Evolutionary conservation across 768 basidiomycete species (phyloP).

Genomic region (Coprinopsis marcescibilis): DNA sequence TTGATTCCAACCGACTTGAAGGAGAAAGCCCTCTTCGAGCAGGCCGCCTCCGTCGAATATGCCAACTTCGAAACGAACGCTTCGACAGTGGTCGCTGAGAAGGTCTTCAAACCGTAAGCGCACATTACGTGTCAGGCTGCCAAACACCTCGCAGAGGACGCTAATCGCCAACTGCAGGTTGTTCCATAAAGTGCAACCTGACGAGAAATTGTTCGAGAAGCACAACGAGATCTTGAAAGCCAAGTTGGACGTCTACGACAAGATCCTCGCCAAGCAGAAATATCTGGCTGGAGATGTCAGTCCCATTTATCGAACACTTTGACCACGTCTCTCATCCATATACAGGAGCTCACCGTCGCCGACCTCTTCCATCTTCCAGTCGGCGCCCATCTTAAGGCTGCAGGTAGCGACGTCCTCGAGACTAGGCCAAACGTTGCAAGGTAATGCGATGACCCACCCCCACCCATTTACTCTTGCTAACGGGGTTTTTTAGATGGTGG

Average conservation of each 20-base stretch:
- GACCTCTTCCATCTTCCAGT: constrained; percentile 40
- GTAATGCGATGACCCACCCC: constrained; percentile 24
- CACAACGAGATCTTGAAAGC: constrained; percentile 18
- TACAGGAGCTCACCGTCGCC: constrained; percentile 8
- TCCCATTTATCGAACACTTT: constrained; percentile 10
- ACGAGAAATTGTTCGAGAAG: constrained; percentile 20
- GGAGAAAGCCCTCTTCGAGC: constrained; percentile 43
- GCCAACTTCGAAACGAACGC: constrained; percentile 50
- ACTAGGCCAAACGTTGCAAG: constrained; percentile 41
- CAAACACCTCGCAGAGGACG: not conserved
- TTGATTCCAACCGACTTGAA: constrained; percentile 42
- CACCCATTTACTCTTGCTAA: constrained; percentile 19
- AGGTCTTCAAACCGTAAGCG: constrained; percentile 44
- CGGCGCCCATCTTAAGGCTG: constrained; percentile 21
- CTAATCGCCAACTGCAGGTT: too few relatives aligned
- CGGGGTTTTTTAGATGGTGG: too few relatives aligned
- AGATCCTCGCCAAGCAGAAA: constrained; percentile 44
- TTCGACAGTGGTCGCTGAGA: constrained; percentile 36
- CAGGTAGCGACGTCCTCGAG: constrained; percentile 25
- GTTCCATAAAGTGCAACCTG: not conserved
- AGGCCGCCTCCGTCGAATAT: constrained; percentile 46
- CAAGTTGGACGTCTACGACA: constrained; percentile 47
- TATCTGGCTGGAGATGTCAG: constrained; percentile 55
- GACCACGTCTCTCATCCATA: not conserved
- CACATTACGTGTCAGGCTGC: not conserved